Percentiles rank a stretch among this genome's conserved stretches.
These are phyloP conservation scores for Paecilomyces formosus DNA, from an alignment of 2,329 filamentous ascomycete genomes.

Conservation along the genomic window DNA sequence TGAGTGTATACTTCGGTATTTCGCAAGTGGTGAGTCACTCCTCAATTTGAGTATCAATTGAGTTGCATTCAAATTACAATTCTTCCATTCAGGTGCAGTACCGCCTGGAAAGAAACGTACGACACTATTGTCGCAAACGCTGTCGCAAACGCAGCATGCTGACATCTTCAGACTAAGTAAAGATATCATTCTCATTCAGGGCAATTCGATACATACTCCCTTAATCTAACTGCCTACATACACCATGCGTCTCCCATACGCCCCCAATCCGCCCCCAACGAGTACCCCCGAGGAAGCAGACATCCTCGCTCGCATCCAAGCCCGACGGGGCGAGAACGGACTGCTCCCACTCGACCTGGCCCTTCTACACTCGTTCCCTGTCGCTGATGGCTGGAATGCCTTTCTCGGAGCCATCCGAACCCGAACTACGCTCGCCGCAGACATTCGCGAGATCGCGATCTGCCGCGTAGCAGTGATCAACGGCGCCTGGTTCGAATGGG, in stretches of 20 bases:
- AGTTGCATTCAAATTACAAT: no score
- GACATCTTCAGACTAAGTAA: neutral
- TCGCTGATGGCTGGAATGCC: conserved; percentile 53
- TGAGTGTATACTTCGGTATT: neutral
- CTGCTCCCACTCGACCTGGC: conserved; percentile 48
- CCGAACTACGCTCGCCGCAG: conserved; percentile 41
- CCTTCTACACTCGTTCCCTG: conserved; percentile 47
- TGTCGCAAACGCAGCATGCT: neutral
- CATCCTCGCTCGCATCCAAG: conserved; percentile 44
- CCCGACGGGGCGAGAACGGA: conserved; percentile 42
- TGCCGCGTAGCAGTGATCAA: conserved; percentile 75
- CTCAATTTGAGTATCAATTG: neutral
- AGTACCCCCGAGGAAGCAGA: conserved; percentile 40
- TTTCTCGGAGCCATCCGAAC: conserved; percentile 51
- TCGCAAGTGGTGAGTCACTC: neutral
- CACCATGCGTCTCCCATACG: conserved; percentile 49
- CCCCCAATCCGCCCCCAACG: conserved; percentile 43
- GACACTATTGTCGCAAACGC: neutral
- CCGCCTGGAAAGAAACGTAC: neutral
- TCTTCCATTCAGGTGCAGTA: neutral
- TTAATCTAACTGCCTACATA: neutral
- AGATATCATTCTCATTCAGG: neutral
- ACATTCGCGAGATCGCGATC: conserved; percentile 68
- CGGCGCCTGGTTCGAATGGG: conserved; percentile 79
- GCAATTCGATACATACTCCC: neutral